Conservation (phyloP, 805 yeast genomes). For the Cyberlindnera petersonii region DNA sequence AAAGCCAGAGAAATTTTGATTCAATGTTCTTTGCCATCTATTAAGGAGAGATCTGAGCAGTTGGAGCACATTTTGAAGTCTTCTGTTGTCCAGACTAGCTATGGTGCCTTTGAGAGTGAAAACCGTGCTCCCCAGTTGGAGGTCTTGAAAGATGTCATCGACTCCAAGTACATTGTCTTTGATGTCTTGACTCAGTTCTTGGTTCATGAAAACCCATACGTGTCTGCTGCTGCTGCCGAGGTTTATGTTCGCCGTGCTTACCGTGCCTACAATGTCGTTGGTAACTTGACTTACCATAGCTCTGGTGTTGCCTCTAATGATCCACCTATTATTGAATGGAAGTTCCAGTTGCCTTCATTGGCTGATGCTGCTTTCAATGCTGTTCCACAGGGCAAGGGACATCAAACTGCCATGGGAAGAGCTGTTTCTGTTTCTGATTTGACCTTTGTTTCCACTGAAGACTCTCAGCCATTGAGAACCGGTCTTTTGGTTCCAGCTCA, state of each 20-base stretch:
- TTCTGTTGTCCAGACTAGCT: constrained; percentile 82
- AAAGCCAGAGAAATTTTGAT: constrained; percentile 95
- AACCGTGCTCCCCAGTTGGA: constrained; percentile 81
- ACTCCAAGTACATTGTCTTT: constrained; percentile 92
- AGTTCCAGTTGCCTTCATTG: constrained; percentile 76
- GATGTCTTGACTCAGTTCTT: constrained; percentile 94
- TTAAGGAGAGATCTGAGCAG: constrained; percentile 94
- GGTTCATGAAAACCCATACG: constrained; percentile 77
- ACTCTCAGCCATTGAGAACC: constrained; percentile 63
- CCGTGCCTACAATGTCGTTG: constrained; percentile 89
- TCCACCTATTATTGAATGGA: constrained; percentile 79
- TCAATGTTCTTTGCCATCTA: constrained; percentile 95
- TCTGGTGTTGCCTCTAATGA: constrained; percentile 32
- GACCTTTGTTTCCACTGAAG: constrained; percentile 76
- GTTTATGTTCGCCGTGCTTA: constrained; percentile 95
- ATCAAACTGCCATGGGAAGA: constrained; percentile 55
- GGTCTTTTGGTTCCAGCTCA: constrained; percentile 80
- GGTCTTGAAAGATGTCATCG: constrained; percentile 85
- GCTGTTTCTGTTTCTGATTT: constrained; percentile 92
- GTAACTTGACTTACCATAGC: constrained; percentile 62
- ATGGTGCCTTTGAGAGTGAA: constrained; percentile 76
- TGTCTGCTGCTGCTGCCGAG: constrained; percentile 94
- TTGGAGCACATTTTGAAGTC: constrained; percentile 92
- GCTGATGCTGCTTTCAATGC: constrained; percentile 72
- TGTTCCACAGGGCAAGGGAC: constrained; percentile 46